Conservation (phyloP, 1,139 yeast genomes). For the Geotrichum aggregatum region DNA sequence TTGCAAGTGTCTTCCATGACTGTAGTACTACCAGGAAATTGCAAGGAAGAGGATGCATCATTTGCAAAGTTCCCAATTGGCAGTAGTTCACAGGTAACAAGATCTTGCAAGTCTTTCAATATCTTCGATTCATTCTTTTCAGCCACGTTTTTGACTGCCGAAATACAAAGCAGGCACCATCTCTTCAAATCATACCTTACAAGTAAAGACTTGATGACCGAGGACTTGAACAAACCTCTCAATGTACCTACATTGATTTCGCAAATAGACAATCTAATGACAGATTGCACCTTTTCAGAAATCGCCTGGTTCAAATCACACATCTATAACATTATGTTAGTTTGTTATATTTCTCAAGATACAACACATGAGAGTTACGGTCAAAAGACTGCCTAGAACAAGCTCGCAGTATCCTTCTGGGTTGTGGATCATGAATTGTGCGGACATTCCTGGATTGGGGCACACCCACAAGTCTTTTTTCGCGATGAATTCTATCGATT, state of each 20-base stretch:
- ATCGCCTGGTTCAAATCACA: slow-evolving; percentile 5
- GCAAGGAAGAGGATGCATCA: too few species aligned
- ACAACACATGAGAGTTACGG: not conserved
- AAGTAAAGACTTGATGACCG: not conserved
- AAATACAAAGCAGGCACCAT: slow-evolving; percentile 6
- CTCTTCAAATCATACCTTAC: slow-evolving; percentile 2
- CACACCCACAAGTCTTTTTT: slow-evolving; percentile 12
- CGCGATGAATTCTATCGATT: not conserved
- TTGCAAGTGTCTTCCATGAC: too few species aligned
- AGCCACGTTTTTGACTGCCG: not conserved
- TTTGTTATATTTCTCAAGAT: too few species aligned
- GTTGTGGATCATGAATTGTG: slow-evolving; percentile 7
- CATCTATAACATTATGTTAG: too few species aligned
- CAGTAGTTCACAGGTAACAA: too few species aligned
- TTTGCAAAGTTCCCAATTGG: too few species aligned
- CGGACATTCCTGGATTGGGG: not conserved
- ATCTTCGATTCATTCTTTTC: too few species aligned
- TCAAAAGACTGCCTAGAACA: slow-evolving; percentile 10
- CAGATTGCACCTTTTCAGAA: not conserved
- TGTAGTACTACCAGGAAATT: too few species aligned
- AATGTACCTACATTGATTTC: not conserved
- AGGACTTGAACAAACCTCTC: not conserved
- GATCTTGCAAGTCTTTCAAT: too few species aligned
- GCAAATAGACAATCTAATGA: not conserved
- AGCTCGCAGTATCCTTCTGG: slow-evolving; percentile 1